Evolutionary conservation across 148 eudicot species (phyloP), one percentile per base, ranked within the genome.

Genomic region (Rhododendron griersonianum): DNA sequence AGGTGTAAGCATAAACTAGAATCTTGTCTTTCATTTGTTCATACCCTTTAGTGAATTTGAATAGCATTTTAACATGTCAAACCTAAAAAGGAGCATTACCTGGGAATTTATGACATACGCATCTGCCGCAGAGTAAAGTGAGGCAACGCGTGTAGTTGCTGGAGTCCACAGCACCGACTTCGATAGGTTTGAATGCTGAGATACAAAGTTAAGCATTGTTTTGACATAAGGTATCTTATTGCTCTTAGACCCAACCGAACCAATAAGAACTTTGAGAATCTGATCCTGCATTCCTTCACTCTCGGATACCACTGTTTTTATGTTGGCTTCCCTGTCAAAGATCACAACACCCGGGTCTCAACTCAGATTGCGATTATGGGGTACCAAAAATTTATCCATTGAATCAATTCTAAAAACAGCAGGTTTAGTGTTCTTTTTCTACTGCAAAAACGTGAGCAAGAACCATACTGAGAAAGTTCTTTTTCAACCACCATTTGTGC

Each of bases 161-260:
- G 97, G 97, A 86, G 96, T 94, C 99, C 99, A 98, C 67, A 95
- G 88, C 84, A 98, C 95, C 16, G 94, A 91, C 41, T 90, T 91
- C 0, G 96, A 92, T 91, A 95, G 81, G 78, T 92, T 95, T 33
- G 95, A 88, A 89, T 94, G 96, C 67, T 83, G 83, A 30, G 95
- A 91, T 84, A 93, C 73, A 83, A 91, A 90, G 69, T 85, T 80
- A 80, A 98, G 96, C 84, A 98, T 89, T 86, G 90, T 91, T 89
- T 92, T 95, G 76, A 98, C 98, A 91, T 95, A 98, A 63, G 84
- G 80, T 85, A 91, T 93, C 91, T 98, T 98, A 87, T 95, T 98
- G 89, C 99, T 95, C 87, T 98, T 98, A 21, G 99, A 98, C 82
- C 98, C 99, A 80, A 94, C 98, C 47, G 99, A 98, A 86, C 99